A percentile compares a stretch with the other conserved stretches of the same genome.
phyloP scores from a whole-genome alignment of 805 yeast genomes.

The Nakazawaea wickerhamii region DNA sequence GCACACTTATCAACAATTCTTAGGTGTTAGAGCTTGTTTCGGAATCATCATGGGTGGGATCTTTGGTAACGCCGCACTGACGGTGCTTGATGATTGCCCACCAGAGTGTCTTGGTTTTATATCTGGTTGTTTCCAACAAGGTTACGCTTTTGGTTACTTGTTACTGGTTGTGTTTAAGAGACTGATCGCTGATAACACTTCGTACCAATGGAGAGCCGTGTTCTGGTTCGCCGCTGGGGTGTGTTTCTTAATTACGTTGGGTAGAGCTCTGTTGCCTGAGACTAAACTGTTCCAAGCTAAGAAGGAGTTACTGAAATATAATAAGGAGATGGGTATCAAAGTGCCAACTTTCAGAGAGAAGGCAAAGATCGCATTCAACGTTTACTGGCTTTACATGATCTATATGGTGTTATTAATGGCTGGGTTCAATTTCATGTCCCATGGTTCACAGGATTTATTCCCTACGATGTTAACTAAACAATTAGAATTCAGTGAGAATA shows the following conservation, averaged over 20 bases:
- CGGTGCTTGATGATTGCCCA: constrained; percentile 51
- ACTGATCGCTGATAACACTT: constrained; percentile 50
- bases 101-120: constrained; percentile 49
- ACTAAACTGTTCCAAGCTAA: constrained; percentile 47
- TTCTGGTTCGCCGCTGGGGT: constrained; percentile 69
- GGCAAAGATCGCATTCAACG: constrained; percentile 30
- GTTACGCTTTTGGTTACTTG: constrained; percentile 68
- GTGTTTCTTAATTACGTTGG: constrained; percentile 34
- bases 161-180: constrained; percentile 61
- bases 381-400: constrained; percentile 54
- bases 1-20: constrained; percentile 47
- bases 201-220: constrained; percentile 56
- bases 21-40: constrained; percentile 58
- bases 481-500: constrained; percentile 33
- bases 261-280: constrained; percentile 42
- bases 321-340: constrained; percentile 23
- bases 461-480: constrained; percentile 50
- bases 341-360: constrained; percentile 29
- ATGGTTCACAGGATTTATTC: constrained; percentile 59
- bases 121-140: constrained; percentile 73
- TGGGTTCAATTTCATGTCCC: constrained; percentile 58
- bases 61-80: constrained; percentile 49
- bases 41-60: constrained; percentile 58
- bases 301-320: constrained; percentile 29
- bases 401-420: constrained; percentile 57